Evolutionary conservation across 805 yeast genomes (phyloP), one percentile per base, ranked within the genome.

Genomic region (Saccharomycopsis sp.): DNA sequence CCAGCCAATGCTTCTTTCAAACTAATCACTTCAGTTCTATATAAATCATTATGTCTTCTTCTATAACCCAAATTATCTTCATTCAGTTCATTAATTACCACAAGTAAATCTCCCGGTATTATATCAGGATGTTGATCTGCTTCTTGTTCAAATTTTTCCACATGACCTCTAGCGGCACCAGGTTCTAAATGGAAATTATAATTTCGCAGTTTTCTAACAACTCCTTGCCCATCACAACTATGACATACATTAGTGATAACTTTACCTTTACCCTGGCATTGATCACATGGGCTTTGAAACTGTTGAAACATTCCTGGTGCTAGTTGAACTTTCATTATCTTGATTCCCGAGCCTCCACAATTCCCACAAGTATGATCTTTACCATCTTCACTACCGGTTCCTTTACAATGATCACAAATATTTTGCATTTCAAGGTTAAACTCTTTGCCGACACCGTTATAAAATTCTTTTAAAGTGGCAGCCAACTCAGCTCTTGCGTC

Each of bases 261-360:
- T 44, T 75, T 67, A 9, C 98, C 98, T 36, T 70, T 65, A 28
- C 97, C 97, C 8, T 67, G 64, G 70, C 98, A 93, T 41, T 66
- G 64, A 43, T 83, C 87, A 71, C 98, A 93, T 3, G 72, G 70
- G 36, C 79, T 73, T 59, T 85, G 90, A 54, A 89, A 71, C 50
- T 81, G 84, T 63, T 93, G 97, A 50, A 85, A 67, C 87, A 93
- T 85, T 5, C 89, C 89, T 4, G 94, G 95, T 0, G 86, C 97
- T 53, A 90, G 63, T 59, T 89, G 95, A 48, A 82, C 70, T 40
- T 77, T 71, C 44, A 81, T 74, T 5, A 79, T 59, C 31, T 75
- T 62, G 19, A 81, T 68, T 22, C 98, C 98, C 21, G 65, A 63
- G 4, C 98, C 98, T 9, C 69, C 60, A 67, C 98, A 93, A 41